Percentiles rank a stretch among this genome's conserved stretches.
These are phyloP conservation scores for Exophiala sideris DNA, from an alignment of 2,329 filamentous ascomycete species.

Conservation along the genomic window DNA sequence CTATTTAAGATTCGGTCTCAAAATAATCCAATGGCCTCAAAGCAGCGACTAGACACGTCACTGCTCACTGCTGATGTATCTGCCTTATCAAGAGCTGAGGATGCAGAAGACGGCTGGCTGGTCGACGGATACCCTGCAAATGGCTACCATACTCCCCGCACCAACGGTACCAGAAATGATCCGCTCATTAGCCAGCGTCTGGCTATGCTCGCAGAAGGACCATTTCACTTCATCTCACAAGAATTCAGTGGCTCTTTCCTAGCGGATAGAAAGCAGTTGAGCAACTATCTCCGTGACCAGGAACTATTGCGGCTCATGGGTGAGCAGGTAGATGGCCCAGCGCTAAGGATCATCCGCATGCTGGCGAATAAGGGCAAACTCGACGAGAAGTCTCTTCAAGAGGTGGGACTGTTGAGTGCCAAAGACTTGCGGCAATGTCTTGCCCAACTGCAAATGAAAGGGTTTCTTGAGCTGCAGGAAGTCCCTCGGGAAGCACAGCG, in stretches of 20 bases:
- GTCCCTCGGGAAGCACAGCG: conserved; percentile 83
- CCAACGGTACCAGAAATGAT: conserved; percentile 8
- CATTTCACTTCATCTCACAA: conserved; percentile 37
- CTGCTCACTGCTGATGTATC: conserved; percentile 5
- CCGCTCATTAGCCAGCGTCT: conserved; percentile 33
- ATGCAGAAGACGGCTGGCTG: conserved; percentile 4
- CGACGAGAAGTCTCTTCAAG: conserved; percentile 86
- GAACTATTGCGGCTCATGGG: conserved; percentile 72
- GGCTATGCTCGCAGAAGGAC: conserved; percentile 49
- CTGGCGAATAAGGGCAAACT: conserved; percentile 82
- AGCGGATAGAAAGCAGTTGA: conserved; percentile 73
- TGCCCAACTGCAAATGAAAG: conserved; percentile 78
- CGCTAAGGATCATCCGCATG: conserved; percentile 76
- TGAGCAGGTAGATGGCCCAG: conserved; percentile 18
- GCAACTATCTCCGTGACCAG: conserved; percentile 66
- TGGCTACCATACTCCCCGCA: conserved; percentile 3
- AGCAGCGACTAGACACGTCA: conserved; percentile 8
- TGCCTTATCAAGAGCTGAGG: not conserved
- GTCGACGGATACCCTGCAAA: conserved; percentile 1
- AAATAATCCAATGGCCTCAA: not conserved
- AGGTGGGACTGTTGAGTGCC: conserved; percentile 77
- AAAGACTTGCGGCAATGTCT: conserved; percentile 81
- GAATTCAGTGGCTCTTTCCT: conserved; percentile 69
- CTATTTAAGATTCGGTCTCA: conserved; percentile 5
- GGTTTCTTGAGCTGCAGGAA: conserved; percentile 88